phyloP scores from a whole-genome alignment of 352 stramenopile species.

The Pythium apleroticum region DNA sequence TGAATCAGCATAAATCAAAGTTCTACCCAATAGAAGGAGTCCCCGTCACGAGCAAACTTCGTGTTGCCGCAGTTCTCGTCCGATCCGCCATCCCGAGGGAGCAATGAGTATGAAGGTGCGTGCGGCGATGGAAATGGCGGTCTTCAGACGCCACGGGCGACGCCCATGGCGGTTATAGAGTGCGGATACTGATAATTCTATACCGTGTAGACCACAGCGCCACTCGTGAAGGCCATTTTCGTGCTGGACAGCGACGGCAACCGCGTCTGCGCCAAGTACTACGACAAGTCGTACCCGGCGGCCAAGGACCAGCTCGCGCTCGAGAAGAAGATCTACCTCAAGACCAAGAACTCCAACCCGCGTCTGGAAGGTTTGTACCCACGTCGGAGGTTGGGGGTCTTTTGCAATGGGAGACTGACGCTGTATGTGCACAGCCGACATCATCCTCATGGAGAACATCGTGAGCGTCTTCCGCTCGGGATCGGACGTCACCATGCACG shows the following conservation, averaged over 20 bases:
- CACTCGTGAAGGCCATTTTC: conserved; percentile 88
- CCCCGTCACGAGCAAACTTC: conserved; percentile 41
- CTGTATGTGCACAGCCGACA: conserved; percentile 55
- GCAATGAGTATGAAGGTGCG: conserved; percentile 65
- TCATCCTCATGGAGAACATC: conserved; percentile 90
- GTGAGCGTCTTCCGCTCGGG: conserved; percentile 89
- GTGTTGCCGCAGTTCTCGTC: not conserved
- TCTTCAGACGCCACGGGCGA: conserved; percentile 10
- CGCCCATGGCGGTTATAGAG: not conserved
- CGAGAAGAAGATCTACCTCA: conserved; percentile 90
- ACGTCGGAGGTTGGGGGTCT: no score
- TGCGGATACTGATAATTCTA: not conserved
- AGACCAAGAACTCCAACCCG: conserved; percentile 89
- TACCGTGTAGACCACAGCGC: conserved; percentile 54
- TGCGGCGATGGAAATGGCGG: conserved; percentile 3
- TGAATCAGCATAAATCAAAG: no score
- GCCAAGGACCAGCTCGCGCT: conserved; percentile 85
- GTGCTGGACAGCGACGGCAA: conserved; percentile 87
- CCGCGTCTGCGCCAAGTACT: conserved; percentile 91
- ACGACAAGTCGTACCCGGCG: conserved; percentile 86
- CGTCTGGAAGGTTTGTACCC: conserved; percentile 67
- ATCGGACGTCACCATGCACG: conserved; percentile 88
- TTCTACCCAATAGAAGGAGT: conserved; percentile 56
- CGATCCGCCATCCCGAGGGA: conserved; percentile 9
- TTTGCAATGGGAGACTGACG: not conserved